Percentiles rank a stretch among this genome's conserved stretches.
Conservation (phyloP, 192 early-diverging fungal genomes). For the Gamsiella multidivaricata region DNA sequence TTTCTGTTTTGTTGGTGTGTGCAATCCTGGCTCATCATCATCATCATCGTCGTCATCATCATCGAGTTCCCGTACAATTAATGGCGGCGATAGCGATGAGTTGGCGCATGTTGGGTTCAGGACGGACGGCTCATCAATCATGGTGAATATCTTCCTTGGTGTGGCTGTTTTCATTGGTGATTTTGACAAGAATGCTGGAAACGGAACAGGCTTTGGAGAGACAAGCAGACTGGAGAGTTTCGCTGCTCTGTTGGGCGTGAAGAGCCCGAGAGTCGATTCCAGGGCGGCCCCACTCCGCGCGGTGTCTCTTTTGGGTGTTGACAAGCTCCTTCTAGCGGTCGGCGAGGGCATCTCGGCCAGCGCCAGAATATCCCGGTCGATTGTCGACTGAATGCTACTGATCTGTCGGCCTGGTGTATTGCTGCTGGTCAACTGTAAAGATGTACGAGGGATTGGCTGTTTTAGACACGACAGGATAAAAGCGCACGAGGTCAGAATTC, state of each 20-base stretch:
- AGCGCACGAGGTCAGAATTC: not conserved
- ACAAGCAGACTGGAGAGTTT: constrained; percentile 41
- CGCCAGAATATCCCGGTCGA: constrained; percentile 20
- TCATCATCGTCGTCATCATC: too few species aligned
- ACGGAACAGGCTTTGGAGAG: constrained; percentile 41
- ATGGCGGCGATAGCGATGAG: not conserved
- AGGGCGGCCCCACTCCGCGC: constrained; percentile 14
- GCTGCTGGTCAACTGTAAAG: constrained; percentile 2
- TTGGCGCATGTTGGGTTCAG: constrained; percentile 9
- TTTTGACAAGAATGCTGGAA: constrained; percentile 36
- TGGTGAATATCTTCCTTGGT: not conserved
- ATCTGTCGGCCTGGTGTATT: constrained; percentile 14
- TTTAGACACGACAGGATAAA: not conserved
- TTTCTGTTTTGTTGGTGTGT: constrained; percentile 24
- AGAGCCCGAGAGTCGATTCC: constrained; percentile 36
- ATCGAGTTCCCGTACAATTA: too few species aligned
- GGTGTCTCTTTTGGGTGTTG: constrained; percentile 18
- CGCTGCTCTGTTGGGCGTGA: constrained; percentile 44
- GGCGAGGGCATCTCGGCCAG: constrained; percentile 24
- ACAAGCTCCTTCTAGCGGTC: not conserved
- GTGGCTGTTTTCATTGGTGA: constrained; percentile 6
- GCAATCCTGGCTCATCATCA: constrained; percentile 1
- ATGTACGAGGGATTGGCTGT: constrained; percentile 12
- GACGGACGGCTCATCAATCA: constrained; percentile 25
- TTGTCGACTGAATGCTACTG: constrained; percentile 8